A percentile compares a stretch with the other conserved stretches of the same genome.
phyloP scores from a whole-genome alignment of 75 land plant species.

The Cupressus sempervirens region DNA sequence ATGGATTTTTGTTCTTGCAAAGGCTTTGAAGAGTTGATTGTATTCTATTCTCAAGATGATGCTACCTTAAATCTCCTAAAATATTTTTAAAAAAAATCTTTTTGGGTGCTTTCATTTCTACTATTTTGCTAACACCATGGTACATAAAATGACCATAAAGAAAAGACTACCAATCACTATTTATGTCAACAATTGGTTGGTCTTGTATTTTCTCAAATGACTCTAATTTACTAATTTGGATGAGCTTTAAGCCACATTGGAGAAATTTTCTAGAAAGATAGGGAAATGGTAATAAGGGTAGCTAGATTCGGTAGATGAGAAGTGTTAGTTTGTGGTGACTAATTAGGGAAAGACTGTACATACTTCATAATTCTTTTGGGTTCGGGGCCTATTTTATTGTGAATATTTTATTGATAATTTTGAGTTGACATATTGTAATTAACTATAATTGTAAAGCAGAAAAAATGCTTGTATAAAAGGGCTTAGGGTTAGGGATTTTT shows the following conservation, averaged over 20 bases:
- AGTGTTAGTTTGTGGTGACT: no score
- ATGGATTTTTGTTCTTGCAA: no score
- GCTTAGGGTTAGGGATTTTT: no score
- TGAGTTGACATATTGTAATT: no score
- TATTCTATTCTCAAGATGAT: not conserved
- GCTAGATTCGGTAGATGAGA: slow-evolving; percentile 35
- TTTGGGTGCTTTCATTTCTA: not conserved
- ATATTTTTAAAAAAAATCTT: no score
- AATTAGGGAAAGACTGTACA: no score
- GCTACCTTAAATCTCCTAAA: not conserved
- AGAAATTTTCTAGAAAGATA: slow-evolving; percentile 61
- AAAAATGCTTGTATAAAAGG: no score
- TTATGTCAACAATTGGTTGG: not conserved
- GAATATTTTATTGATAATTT: no score
- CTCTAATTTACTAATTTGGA: slow-evolving; percentile 5
- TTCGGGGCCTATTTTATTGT: no score
- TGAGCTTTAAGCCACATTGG: slow-evolving; percentile 74
- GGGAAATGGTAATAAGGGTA: slow-evolving; percentile 45
- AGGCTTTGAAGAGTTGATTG: no score
- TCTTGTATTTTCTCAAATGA: not conserved
- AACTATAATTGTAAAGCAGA: no score
- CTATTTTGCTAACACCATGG: not conserved
- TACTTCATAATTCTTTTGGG: no score
- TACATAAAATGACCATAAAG: not conserved
- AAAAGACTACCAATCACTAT: not conserved